These are phyloP conservation scores for Ogataea zsoltii DNA, from an alignment of 805 yeast genomes.

Conservation along the genomic window DNA sequence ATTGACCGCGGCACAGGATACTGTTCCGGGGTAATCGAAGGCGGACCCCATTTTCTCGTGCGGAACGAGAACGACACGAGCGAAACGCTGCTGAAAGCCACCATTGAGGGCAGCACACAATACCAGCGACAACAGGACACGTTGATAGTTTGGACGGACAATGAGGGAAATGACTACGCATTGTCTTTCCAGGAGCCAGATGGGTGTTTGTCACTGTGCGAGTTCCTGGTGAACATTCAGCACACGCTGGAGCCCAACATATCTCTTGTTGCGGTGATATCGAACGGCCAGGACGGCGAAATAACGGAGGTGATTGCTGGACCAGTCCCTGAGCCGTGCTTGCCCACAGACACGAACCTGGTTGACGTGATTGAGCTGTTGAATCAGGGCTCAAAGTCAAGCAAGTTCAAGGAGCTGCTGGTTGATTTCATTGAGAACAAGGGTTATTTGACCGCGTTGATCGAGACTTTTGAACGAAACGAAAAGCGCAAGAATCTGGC, in stretches of 20 bases:
- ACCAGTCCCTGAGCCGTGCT: conserved; percentile 69
- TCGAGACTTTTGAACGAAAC: conserved; percentile 52
- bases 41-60: conserved; percentile 65
- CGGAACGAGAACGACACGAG: conserved; percentile 64
- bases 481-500: conserved; percentile 55
- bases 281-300: conserved; percentile 48
- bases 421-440: conserved; percentile 54
- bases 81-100: conserved; percentile 61
- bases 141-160: conserved; percentile 89
- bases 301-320: conserved; percentile 79
- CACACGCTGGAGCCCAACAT: conserved; percentile 62
- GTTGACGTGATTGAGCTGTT: conserved; percentile 55
- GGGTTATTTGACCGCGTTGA: conserved; percentile 53
- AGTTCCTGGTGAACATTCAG: conserved; percentile 71
- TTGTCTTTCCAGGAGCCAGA: conserved; percentile 88
- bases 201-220: conserved; percentile 84
- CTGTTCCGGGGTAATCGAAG: conserved; percentile 69
- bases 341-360: conserved; percentile 53
- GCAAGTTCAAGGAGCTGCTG: conserved; percentile 61
- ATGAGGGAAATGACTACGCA: conserved; percentile 72
- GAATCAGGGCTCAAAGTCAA: conserved; percentile 60
- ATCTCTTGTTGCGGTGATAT: conserved; percentile 67
- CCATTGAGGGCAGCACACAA: conserved; percentile 71
- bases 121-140: conserved; percentile 95
- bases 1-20: conserved; percentile 90